Percentiles rank a stretch among this genome's conserved stretches.
phyloP scores from a whole-genome alignment of 2,329 filamentous ascomycete genomes.

The Colletotrichum filicis region DNA sequence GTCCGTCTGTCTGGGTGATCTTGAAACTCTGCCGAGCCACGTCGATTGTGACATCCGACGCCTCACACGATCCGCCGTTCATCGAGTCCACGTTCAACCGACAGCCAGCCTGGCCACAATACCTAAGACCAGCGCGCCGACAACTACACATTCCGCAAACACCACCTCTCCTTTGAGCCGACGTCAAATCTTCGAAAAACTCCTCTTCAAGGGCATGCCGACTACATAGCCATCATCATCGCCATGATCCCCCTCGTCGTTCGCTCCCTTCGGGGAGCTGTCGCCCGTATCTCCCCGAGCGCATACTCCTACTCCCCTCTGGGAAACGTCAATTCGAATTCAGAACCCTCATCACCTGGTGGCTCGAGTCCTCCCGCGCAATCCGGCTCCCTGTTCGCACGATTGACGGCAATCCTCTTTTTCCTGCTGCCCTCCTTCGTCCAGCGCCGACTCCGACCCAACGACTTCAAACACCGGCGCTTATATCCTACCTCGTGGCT shows the following conservation, averaged over 20 bases:
- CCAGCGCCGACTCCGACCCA: constrained; percentile 42
- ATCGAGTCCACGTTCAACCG: not conserved
- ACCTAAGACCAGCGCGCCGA: not conserved
- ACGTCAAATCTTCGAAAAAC: too few relatives aligned
- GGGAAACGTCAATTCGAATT: constrained; percentile 7
- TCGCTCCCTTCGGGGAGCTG: constrained; percentile 34
- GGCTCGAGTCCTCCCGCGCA: not conserved
- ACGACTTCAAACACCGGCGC: constrained; percentile 35
- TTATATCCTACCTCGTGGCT: constrained; percentile 58
- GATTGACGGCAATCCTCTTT: constrained; percentile 36
- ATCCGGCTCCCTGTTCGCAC: constrained; percentile 11
- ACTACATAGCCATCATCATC: not conserved
- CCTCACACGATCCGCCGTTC: not conserved
- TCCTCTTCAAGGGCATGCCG: constrained; percentile 5
- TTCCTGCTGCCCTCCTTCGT: constrained; percentile 45
- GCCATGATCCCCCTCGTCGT: constrained; percentile 33
- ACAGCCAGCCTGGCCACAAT: not conserved
- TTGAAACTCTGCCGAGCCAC: constrained; percentile 7
- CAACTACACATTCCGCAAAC: not conserved
- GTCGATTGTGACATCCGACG: not conserved
- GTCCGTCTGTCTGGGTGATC: constrained; percentile 8
- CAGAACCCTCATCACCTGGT: constrained; percentile 20
- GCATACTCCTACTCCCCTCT: constrained; percentile 22
- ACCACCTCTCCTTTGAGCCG: not conserved
- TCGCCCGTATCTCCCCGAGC: constrained; percentile 28